These are phyloP conservation scores for Zymoseptoria pseudotritici DNA, from an alignment of 2,329 filamentous ascomycete genomes.

Conservation along the genomic window DNA sequence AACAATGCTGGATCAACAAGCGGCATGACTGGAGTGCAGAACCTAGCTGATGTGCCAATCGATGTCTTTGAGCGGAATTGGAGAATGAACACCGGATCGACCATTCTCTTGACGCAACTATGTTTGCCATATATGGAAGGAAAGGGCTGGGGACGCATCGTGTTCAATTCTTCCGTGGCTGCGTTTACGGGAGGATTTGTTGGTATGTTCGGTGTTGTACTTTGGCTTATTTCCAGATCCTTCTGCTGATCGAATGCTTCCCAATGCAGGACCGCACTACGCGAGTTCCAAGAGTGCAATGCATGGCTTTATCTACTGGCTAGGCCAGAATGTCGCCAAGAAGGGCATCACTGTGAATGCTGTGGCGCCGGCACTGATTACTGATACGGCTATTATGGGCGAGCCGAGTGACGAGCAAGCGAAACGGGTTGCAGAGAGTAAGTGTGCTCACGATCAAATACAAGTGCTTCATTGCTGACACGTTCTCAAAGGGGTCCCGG, in stretches of 20 bases:
- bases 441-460: background rate
- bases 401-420: background rate
- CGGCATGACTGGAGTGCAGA: conserved; percentile 20
- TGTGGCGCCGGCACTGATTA: conserved; percentile 42
- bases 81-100: conserved; percentile 32
- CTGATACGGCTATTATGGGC: background rate
- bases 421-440: background rate
- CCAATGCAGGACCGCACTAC: conserved; percentile 31
- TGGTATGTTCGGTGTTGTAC: conserved; percentile 5
- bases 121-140: conserved; percentile 33
- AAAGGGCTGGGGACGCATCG: conserved; percentile 31
- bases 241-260: background rate
- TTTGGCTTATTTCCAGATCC: background rate
- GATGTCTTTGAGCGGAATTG: conserved; percentile 33
- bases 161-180: conserved; percentile 34
- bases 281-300: conserved; percentile 37
- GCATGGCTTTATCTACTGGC: conserved; percentile 42
- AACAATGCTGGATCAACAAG: conserved; percentile 32
- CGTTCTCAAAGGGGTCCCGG: conserved; percentile 33
- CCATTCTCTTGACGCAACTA: conserved; percentile 33
- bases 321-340: conserved; percentile 36
- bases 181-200: conserved; percentile 35
- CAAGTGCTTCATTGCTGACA: background rate
- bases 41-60: conserved; percentile 29
- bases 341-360: conserved; percentile 43